Base-by-base conservation (phyloP, 495 filamentous ascomycete genomes). In the Aspergillus carlsbadensis region DNA sequence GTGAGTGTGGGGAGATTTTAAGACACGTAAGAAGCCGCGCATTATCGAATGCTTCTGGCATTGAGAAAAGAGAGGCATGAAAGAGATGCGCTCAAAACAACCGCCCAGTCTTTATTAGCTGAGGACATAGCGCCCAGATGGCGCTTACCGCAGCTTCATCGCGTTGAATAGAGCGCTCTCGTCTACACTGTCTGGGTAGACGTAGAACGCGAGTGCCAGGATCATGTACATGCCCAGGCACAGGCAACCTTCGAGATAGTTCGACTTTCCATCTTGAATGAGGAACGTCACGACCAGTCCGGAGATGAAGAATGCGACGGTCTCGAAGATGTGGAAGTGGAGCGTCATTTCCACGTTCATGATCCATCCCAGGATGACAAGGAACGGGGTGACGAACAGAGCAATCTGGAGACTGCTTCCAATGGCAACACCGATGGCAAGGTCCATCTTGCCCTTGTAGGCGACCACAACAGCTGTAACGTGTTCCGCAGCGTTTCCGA, bases 401-500 rank as follows among this genome's bases (percentile, higher is more conserved):
- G 93, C 92, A 65, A 98, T 97, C 72, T 98, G 93, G 76, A 98
- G 85, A 68, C 88, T 90, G 64, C 86, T 91, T 33, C 93, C 93
- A 58, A 98, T 91, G 8, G 93, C 94, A 20, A 97, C 92, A 15
- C 90, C 89, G 73, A 98, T 90, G 15, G 93, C 93, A 14, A 98
- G 81, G 63, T 97, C 91, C 94, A 98, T 98, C 81, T 98, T 98
- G 71, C 95, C 81, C 75, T 96, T 96, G 64, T 87, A 82, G 0
- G 94, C 90, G 37, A 97, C 93, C 26, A 97, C 87, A 36, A 92
- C 87, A 11, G 94, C 94, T 7, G 94, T 97, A 36, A 96, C 92
- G 69, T 98, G 94, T 73, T 98, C 94, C 8, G 94, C 94, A 2
- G 94, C 94, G 65, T 98, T 98, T 56, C 94, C 94, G 33, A 98